Conservation (phyloP, 345 rosid genomes). For the Diplotaxis tenuifolia region DNA sequence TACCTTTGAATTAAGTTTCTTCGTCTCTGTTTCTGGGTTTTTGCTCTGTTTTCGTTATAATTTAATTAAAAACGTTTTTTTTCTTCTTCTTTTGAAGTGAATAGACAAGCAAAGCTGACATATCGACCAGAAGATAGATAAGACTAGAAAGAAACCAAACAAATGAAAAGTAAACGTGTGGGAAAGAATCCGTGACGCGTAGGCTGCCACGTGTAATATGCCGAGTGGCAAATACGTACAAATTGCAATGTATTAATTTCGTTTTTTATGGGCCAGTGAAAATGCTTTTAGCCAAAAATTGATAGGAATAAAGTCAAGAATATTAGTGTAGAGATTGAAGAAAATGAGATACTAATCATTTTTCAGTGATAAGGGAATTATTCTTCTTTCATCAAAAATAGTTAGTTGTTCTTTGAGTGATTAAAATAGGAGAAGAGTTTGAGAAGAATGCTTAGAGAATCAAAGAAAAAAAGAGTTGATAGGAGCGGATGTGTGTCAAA, state of each 20-base stretch:
- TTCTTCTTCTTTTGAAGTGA: neutral
- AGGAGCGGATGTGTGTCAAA: neutral
- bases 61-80: neutral
- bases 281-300: slow-evolving; percentile 11
- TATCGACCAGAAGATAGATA: neutral
- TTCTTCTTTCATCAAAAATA: too few species aligned
- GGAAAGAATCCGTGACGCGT: slow-evolving; percentile 30
- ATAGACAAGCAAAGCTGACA: neutral
- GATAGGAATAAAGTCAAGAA: neutral
- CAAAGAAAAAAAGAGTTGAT: neutral
- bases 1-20: slow-evolving; percentile 29
- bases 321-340: neutral
- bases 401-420: slow-evolving; percentile 15
- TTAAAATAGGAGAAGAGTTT: neutral
- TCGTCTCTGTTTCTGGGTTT: slow-evolving; percentile 4
- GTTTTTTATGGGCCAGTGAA: neutral
- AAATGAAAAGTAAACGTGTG: slow-evolving; percentile 42
- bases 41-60: neutral
- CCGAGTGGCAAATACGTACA: neutral
- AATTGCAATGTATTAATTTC: neutral
- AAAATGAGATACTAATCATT: too few species aligned
- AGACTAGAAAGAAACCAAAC: neutral
- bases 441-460: neutral
- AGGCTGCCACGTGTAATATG: slow-evolving; percentile 47
- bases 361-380: neutral